Evolutionary conservation across 352 stramenopile species (phyloP).

Genomic region (Thalassiosira livingstoniorum): DNA sequence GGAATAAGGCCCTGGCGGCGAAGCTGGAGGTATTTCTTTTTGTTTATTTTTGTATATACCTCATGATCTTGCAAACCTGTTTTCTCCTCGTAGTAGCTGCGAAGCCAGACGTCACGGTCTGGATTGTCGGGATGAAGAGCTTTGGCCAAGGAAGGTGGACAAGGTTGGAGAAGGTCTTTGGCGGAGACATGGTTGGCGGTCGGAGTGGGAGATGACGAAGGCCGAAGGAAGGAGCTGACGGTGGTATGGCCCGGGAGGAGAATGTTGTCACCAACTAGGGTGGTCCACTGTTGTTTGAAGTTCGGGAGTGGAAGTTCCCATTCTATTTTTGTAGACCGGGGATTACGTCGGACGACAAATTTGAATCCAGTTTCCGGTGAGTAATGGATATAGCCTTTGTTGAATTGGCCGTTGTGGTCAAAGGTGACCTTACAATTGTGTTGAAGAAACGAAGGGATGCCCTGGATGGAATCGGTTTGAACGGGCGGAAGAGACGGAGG

Average conservation of each 20-base stretch:
- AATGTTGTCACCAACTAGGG: constrained; percentile 4
- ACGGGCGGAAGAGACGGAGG: no score
- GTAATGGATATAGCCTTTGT: constrained; percentile 17
- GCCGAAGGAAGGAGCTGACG: constrained; percentile 21
- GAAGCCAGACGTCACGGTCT: no score
- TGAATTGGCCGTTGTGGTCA: constrained; percentile 12
- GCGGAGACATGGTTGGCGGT: no score
- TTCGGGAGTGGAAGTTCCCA: constrained; percentile 20
- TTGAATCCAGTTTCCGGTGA: constrained; percentile 2
- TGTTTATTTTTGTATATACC: no score
- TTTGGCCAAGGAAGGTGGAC: constrained; percentile 6
- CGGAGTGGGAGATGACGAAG: no score
- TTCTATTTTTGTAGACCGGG: constrained; percentile 3
- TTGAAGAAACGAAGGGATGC: constrained; percentile 5
- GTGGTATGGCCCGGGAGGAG: constrained; percentile 30
- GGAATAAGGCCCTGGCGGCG: no score
- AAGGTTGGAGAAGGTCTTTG: constrained; percentile 5
- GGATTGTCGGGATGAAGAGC: no score
- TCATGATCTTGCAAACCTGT: no score
- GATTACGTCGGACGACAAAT: constrained; percentile 4
- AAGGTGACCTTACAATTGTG: constrained; percentile 11
- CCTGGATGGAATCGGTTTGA: not conserved
- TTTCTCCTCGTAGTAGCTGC: no score
- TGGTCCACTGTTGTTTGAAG: constrained; percentile 19
- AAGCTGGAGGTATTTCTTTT: no score